Percentiles rank a stretch among this genome's conserved stretches.
phyloP scores from a whole-genome alignment of 164 flowering plant genomes.

The Chloranthus sessilifolius region DNA sequence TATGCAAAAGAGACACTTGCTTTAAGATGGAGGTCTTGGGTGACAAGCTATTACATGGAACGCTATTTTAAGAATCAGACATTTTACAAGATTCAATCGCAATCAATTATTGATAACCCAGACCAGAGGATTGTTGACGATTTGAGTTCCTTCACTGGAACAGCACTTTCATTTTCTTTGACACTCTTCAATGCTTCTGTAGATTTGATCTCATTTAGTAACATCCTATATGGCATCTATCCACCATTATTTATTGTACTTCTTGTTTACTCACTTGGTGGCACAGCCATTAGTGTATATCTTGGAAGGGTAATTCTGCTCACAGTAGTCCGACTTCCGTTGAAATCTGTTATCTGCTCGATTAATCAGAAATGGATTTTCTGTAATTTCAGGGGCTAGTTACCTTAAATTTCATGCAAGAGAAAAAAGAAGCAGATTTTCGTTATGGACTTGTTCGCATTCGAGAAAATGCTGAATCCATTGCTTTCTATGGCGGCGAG shows the following conservation, averaged over 20 bases:
- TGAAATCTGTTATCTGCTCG: not conserved
- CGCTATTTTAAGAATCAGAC: slow-evolving; percentile 73
- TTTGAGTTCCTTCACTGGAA: slow-evolving; percentile 90
- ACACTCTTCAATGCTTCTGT: slow-evolving; percentile 79
- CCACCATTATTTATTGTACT: slow-evolving; percentile 91
- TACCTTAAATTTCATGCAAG: slow-evolving; percentile 85
- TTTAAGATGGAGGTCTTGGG: slow-evolving; percentile 97
- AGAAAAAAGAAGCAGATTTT: slow-evolving; percentile 98
- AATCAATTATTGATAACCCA: slow-evolving; percentile 89
- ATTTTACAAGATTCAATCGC: slow-evolving; percentile 90
- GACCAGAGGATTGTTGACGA: slow-evolving; percentile 99
- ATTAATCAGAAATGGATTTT: slow-evolving; percentile 1
- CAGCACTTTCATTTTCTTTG: slow-evolving; percentile 91
- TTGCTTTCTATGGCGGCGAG: slow-evolving; percentile 97
- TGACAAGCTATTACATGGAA: slow-evolving; percentile 87
- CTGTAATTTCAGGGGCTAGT: slow-evolving; percentile 65
- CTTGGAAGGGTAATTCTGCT: slow-evolving; percentile 74
- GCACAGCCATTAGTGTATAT: slow-evolving; percentile 83
- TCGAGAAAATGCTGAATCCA: slow-evolving; percentile 97
- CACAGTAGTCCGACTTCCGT: not conserved
- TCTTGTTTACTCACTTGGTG: slow-evolving; percentile 80
- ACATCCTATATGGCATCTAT: slow-evolving; percentile 84
- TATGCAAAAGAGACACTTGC: slow-evolving; percentile 84
- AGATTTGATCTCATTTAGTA: slow-evolving; percentile 95
- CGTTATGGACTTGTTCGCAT: slow-evolving; percentile 97